Evolutionary conservation across 179 eudicot species (phyloP), one percentile per base, ranked within the genome.

Genomic region (Heliamphora pulchella): DNA sequence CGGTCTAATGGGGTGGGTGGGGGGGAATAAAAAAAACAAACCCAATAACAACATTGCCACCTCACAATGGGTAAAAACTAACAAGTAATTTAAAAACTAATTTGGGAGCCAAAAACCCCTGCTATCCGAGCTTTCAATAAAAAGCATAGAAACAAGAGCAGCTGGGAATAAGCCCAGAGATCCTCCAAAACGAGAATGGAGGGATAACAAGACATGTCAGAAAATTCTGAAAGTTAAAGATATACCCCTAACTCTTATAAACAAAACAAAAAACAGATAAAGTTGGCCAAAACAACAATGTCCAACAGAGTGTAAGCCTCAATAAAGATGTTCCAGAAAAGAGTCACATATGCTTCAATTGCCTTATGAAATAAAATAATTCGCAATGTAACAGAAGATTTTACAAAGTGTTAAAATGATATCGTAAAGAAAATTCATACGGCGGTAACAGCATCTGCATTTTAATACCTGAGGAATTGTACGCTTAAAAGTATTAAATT

Each of bases 401-500:
- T 43, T n/a, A 57, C 18, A 64, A 58, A 66, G 41, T 67, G 41
- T 2, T 70, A 48, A 57, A 77, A n/a, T 17, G 17, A 75, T 77
- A 44, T n/a, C 67, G 10, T 4, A 10, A 14, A 6, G 2, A 44
- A 68, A 41, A 39, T 69, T 18, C 20, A 58, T 10, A 78, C 39
- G 8, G 48, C 8, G 43, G 39, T n/a, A 2, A 58, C 5, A 62
- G 46, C 66, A 80, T 80, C 69, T 41, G 44, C 66, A 62, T 62
- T 74, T 17, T 8, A 69, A 61, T 84, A 94, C 98, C 98, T 94
- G 99, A 46, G 99, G 99, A 83, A 96, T 91, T 41, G 91, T 85
- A 48, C 86, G 97, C 87, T 94, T 96, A 80, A 94, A 94, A 43
- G 97, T 91, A 82, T 91, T 93, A 85, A 96, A 96, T 85, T 94